A percentile compares a stretch with the other conserved stretches of the same genome.
These are phyloP conservation scores for Glycyrrhiza uralensis DNA, from an alignment of 306 rosid genomes.

Conservation along the genomic window DNA sequence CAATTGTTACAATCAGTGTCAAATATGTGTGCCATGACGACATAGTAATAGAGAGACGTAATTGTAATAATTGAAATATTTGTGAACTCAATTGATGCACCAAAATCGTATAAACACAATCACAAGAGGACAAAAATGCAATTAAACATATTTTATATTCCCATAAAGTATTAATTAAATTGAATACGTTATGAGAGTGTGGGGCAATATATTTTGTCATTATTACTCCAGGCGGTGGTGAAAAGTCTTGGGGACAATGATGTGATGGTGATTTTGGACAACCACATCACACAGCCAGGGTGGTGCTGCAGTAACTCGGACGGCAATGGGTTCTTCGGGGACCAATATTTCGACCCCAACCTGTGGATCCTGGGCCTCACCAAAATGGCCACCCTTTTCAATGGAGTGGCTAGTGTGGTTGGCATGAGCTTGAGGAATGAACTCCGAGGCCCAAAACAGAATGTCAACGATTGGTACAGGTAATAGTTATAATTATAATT, in stretches of 20 bases:
- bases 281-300: slow-evolving; percentile 70
- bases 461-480: slow-evolving; percentile 74
- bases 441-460: slow-evolving; percentile 81
- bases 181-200: neutral
- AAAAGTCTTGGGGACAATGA: slow-evolving; percentile 49
- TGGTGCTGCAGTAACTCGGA: slow-evolving; percentile 78
- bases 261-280: slow-evolving; percentile 82
- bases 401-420: slow-evolving; percentile 52
- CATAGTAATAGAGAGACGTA: too few species aligned
- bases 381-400: slow-evolving; percentile 74
- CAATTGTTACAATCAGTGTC: too few species aligned
- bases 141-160: too few species aligned
- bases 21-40: too few species aligned
- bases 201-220: neutral
- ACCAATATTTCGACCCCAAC: slow-evolving; percentile 59
- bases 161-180: neutral
- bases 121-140: too few species aligned
- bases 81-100: too few species aligned
- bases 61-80: too few species aligned
- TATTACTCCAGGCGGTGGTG: slow-evolving; percentile 56
- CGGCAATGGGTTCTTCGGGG: slow-evolving; percentile 80
- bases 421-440: slow-evolving; percentile 92
- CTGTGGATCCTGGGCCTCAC: slow-evolving; percentile 69
- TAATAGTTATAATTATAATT: neutral
- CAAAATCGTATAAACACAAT: too few species aligned